phyloP scores from a whole-genome alignment of 306 rosid genomes.

The Vicia faba region DNA sequence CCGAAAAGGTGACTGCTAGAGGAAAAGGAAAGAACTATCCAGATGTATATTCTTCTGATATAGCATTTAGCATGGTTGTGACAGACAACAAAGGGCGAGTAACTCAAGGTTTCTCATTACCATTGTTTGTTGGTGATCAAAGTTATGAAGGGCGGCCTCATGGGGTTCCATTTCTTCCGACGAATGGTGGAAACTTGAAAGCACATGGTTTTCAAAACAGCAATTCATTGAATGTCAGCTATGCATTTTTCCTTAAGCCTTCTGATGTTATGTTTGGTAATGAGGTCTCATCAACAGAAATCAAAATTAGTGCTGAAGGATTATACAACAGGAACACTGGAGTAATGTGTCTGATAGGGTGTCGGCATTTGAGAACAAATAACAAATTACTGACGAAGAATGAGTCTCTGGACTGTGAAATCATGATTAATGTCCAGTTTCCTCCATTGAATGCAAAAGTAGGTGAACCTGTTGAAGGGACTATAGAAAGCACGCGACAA shows the following conservation, averaged over 20 bases:
- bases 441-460: slow-evolving; percentile 58
- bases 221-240: slow-evolving; percentile 60
- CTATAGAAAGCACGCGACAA: slow-evolving; percentile 66
- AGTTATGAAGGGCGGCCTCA: slow-evolving; percentile 40
- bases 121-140: slow-evolving; percentile 58
- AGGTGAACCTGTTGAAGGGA: slow-evolving; percentile 57
- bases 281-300: slow-evolving; percentile 38
- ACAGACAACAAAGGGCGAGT: slow-evolving; percentile 62
- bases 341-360: slow-evolving; percentile 75
- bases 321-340: slow-evolving; percentile 66
- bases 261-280: slow-evolving; percentile 47
- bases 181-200: slow-evolving; percentile 31
- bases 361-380: slow-evolving; percentile 52
- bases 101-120: slow-evolving; percentile 63
- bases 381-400: slow-evolving; percentile 45
- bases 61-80: slow-evolving; percentile 61
- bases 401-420: slow-evolving; percentile 67
- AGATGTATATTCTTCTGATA: slow-evolving; percentile 64
- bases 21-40: slow-evolving; percentile 63
- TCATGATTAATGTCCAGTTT: slow-evolving; percentile 62
- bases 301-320: slow-evolving; percentile 78
- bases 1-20: slow-evolving; percentile 42
- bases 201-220: slow-evolving; percentile 20
- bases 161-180: slow-evolving; percentile 34
- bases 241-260: slow-evolving; percentile 52